These are phyloP conservation scores for Dillenia suffruticosa DNA, from an alignment of 164 flowering plant species.

Conservation along the genomic window DNA sequence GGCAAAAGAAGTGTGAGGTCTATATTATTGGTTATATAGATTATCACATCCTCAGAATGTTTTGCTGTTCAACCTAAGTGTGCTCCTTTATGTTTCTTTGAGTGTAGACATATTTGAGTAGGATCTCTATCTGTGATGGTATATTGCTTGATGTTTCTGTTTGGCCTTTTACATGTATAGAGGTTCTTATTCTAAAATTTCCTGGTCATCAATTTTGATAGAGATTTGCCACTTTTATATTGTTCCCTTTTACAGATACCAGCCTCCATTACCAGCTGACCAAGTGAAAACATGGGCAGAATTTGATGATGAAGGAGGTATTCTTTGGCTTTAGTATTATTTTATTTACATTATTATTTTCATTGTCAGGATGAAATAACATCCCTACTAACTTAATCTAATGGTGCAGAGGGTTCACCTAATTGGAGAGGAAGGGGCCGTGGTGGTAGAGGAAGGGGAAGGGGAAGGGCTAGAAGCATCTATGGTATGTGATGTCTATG, in stretches of 20 bases:
- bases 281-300: constrained; percentile 64
- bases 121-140: too few species aligned
- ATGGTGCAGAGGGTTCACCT: constrained; percentile 62
- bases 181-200: too few species aligned
- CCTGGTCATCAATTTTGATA: too few species aligned
- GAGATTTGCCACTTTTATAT: not conserved
- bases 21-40: too few species aligned
- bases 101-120: too few species aligned
- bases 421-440: constrained; percentile 59
- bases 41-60: too few species aligned
- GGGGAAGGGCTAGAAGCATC: constrained; percentile 57
- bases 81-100: too few species aligned
- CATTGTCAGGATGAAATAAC: not conserved
- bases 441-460: constrained; percentile 70
- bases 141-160: too few species aligned
- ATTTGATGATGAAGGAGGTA: constrained; percentile 79
- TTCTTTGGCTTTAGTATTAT: not conserved
- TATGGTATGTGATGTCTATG: constrained; percentile 9
- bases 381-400: not conserved
- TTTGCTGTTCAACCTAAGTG: too few species aligned
- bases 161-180: too few species aligned
- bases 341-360: not conserved
- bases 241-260: constrained; percentile 46
- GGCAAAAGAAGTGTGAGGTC: too few species aligned
- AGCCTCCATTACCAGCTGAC: constrained; percentile 78